These are phyloP conservation scores for Jatropha multifida DNA, from an alignment of 441 rosid genomes.

Conservation along the genomic window DNA sequence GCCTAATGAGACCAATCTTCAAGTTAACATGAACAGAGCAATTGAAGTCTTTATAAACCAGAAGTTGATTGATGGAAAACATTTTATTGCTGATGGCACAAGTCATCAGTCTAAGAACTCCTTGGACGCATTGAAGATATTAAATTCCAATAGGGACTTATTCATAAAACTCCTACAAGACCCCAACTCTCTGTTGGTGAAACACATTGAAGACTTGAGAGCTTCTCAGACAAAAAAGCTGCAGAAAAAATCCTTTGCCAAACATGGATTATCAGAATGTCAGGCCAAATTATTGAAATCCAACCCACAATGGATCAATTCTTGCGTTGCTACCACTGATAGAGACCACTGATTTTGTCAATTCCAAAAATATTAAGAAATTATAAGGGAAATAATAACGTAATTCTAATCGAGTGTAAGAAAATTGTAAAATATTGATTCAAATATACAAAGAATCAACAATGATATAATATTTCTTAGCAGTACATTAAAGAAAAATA, in stretches of 20 bases:
- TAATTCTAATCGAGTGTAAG: too few relatives aligned
- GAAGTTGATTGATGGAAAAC: constrained; percentile 40
- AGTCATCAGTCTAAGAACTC: constrained; percentile 52
- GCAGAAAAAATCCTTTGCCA: constrained; percentile 20
- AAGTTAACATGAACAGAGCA: constrained; percentile 47
- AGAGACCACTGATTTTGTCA: too few relatives aligned
- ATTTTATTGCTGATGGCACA: constrained; percentile 21
- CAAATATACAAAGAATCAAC: too few relatives aligned
- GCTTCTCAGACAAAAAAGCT: constrained; percentile 35
- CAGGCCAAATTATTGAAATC: too few relatives aligned
- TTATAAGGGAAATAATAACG: too few relatives aligned
- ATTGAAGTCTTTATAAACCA: constrained; percentile 61
- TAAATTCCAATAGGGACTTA: constrained; percentile 71
- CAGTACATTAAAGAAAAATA: too few relatives aligned
- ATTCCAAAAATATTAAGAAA: too few relatives aligned
- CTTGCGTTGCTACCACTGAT: too few relatives aligned
- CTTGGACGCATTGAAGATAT: constrained; percentile 61
- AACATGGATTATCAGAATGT: constrained; percentile 22
- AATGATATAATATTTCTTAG: too few relatives aligned
- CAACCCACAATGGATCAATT: too few relatives aligned
- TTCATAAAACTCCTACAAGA: constrained; percentile 69
- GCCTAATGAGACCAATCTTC: constrained; percentile 41
- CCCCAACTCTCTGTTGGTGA: constrained; percentile 59
- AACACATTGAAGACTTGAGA: constrained; percentile 50
- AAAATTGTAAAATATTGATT: too few relatives aligned